Evolutionary conservation across 441 rosid species (phyloP), one percentile per base, ranked within the genome.

Genomic region (Populus hybrid): DNA sequence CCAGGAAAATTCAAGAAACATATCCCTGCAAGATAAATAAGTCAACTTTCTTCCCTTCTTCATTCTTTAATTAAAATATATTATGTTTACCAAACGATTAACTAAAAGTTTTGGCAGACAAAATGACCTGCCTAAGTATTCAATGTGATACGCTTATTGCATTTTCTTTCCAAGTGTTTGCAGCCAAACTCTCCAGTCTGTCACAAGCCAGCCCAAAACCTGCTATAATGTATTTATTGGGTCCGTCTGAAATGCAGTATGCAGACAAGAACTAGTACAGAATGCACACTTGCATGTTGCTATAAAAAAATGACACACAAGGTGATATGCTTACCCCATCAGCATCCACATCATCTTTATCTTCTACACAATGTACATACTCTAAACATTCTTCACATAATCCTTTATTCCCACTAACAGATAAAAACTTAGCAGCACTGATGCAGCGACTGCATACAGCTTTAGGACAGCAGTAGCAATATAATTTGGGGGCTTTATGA

Each of bases 401-500:
- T 65, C 92, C 92, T 63, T 70, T 81, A 53, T 82, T 77, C 78
- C 88, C 84, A 75, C 78, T 82, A 68, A 86, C 82, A 34, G 76
- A 46, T n/a, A 79, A 86, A 69, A 91, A 85, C 19, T 84, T 86
- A 46, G 84, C 79, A 75, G 71, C 76, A 63, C 64, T 53, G 53
- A 82, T 42, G 80, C 94, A 91, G 64, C 72, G 67, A 21, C 84
- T 83, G 19, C 94, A 91, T 53, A 85, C 70, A 63, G 91, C 87
- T 73, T 65, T 72, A 34, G 91, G 91, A 81, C 92, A 91, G 80
- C 86, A 82, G 78, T 83, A 88, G 91, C 92, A 91, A 75, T 75
- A 78, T 67, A 81, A 71, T 73, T 83, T 87, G 19, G 92, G 66
- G 28, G 84, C 12, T 75, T 88, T 88, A 6, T 69, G 36, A 79